phyloP scores from a whole-genome alignment of 2,329 filamentous ascomycete species.

The Teratosphaeria nubilosa region DNA sequence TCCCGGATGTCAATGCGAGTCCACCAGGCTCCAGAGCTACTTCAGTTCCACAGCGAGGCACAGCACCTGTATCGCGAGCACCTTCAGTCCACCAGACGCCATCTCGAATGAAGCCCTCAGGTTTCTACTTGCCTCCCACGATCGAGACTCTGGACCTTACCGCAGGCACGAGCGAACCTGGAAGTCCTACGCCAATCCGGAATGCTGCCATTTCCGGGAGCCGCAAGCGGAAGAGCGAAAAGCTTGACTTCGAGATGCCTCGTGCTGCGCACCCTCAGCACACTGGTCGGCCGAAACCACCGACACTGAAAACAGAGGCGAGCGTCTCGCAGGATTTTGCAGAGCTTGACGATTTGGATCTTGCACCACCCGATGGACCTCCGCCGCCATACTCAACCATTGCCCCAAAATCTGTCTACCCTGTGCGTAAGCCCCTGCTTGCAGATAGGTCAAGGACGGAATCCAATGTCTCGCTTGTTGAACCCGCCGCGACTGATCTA shows the following conservation, averaged over 20 bases:
- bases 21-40: neutral
- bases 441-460: neutral
- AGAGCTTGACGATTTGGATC: constrained; percentile 30
- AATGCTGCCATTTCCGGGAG: constrained; percentile 3
- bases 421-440: neutral
- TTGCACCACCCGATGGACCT: constrained; percentile 17
- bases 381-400: constrained; percentile 38
- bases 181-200: constrained; percentile 12
- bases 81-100: neutral
- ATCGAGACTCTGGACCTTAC: constrained; percentile 27
- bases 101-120: neutral
- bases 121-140: neutral
- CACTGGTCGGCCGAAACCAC: neutral
- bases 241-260: constrained; percentile 25
- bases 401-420: constrained; percentile 13
- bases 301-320: neutral
- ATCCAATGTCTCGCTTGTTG: neutral
- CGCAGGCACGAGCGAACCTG: constrained; percentile 13
- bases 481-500: constrained; percentile 13
- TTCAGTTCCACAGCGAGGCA: neutral
- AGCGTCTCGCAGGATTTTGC: constrained; percentile 24
- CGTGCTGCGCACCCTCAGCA: constrained; percentile 1
- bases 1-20: neutral
- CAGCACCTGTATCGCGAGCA: neutral
- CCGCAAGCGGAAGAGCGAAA: constrained; percentile 39